These are phyloP conservation scores for Podaxis sp. DNA, from an alignment of 768 basidiomycete species.

Conservation along the genomic window DNA sequence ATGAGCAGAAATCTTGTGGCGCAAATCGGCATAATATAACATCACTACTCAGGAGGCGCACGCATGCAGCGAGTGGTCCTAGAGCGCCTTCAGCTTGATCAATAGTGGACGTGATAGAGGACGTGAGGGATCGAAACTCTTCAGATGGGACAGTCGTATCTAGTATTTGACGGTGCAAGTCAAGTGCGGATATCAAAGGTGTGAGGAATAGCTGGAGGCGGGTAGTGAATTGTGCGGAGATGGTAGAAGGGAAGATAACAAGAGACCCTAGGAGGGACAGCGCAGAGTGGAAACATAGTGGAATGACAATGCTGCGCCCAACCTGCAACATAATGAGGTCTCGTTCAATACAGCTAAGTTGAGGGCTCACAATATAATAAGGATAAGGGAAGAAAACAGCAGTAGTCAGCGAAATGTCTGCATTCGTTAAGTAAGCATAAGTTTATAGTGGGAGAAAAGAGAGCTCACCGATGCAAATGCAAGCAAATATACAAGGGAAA, in stretches of 20 bases:
- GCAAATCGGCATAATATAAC: conserved; percentile 60
- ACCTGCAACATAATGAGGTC: conserved; percentile 29
- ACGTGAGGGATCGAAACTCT: conserved; percentile 33
- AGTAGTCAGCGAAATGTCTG: conserved; percentile 61
- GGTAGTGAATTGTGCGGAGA: conserved; percentile 58
- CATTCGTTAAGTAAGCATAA: neutral
- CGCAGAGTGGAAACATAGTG: conserved; percentile 58
- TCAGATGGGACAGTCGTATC: conserved; percentile 39
- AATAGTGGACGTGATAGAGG: conserved; percentile 30
- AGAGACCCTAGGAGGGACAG: conserved; percentile 52
- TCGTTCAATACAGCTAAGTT: neutral
- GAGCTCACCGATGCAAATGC: conserved; percentile 54
- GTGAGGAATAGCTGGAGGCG: conserved; percentile 46
- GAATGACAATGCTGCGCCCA: conserved; percentile 54
- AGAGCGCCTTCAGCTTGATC: conserved; percentile 50
- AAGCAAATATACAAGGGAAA: conserved; percentile 55
- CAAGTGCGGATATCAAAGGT: conserved; percentile 46
- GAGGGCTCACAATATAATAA: conserved; percentile 46
- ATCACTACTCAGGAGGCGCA: conserved; percentile 56
- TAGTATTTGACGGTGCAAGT: conserved; percentile 47
- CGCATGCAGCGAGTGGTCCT: conserved; percentile 49
- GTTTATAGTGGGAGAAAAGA: neutral
- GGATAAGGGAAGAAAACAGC: conserved; percentile 65
- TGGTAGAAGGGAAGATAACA: conserved; percentile 60
- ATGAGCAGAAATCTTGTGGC: conserved; percentile 50